phyloP scores from a whole-genome alignment of 164 flowering plant species.

The Nelumbo lutea region DNA sequence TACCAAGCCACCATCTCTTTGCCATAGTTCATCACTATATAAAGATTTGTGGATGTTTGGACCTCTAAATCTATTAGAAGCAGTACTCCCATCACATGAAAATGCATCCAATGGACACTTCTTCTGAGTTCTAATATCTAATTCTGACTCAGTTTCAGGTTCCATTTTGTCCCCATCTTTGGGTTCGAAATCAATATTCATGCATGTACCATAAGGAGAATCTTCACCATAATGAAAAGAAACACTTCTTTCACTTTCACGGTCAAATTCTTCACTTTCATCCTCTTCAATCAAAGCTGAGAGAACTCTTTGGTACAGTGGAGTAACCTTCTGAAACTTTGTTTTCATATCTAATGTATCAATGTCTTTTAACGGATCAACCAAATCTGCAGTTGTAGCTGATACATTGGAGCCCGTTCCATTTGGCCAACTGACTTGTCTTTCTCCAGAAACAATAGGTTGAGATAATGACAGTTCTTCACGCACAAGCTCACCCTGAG shows the following conservation, averaged over 20 bases:
- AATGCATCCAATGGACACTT: constrained; percentile 21
- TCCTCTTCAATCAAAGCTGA: constrained; percentile 79
- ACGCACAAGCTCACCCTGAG: constrained; percentile 28
- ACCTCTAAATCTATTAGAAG: constrained; percentile 23
- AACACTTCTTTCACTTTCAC: constrained; percentile 27
- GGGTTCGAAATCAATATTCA: constrained; percentile 28
- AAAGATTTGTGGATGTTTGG: constrained; percentile 18
- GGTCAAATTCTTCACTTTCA: constrained; percentile 53
- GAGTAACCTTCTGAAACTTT: constrained; percentile 32
- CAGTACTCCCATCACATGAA: constrained; percentile 50
- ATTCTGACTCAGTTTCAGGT: constrained; percentile 29
- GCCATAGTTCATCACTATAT: constrained; percentile 31
- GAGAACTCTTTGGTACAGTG: constrained; percentile 75
- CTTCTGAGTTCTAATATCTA: constrained; percentile 23
- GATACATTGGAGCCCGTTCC: constrained; percentile 22
- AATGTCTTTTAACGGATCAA: constrained; percentile 23
- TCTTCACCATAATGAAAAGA: constrained; percentile 27
- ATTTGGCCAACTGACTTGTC: constrained; percentile 20
- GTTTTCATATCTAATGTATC: constrained; percentile 30
- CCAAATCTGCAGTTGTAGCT: constrained; percentile 17
- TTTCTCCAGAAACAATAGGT: constrained; percentile 28
- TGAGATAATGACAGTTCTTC: constrained; percentile 27
- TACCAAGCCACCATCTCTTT: constrained; percentile 30
- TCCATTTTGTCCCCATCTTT: constrained; percentile 26
- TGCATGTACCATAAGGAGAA: constrained; percentile 28